A percentile compares a stretch with the other conserved stretches of the same genome.
phyloP scores from a whole-genome alignment of 2,329 filamentous ascomycete genomes.

The Xylariaceae sp. region DNA sequence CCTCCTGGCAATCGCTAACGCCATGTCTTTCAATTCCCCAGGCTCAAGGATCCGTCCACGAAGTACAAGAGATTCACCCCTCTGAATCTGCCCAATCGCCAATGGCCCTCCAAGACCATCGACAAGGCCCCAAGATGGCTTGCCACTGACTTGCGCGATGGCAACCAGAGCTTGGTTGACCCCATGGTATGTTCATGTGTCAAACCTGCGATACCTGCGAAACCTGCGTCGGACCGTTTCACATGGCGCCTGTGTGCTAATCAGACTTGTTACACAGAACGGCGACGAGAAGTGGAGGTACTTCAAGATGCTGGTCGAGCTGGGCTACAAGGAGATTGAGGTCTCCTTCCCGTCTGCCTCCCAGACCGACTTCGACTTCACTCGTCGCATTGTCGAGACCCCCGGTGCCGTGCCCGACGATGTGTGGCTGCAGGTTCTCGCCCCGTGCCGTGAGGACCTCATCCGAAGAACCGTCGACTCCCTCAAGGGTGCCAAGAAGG shows the following conservation, averaged over 20 bases:
- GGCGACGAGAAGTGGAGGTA: constrained; percentile 92
- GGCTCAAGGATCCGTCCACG: constrained; percentile 53
- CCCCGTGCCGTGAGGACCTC: constrained; percentile 85
- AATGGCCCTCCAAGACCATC: constrained; percentile 81
- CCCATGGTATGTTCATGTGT: constrained; percentile 67
- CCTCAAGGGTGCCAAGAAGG: constrained; percentile 83
- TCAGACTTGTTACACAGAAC: constrained; percentile 49
- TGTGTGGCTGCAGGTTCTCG: constrained; percentile 86
- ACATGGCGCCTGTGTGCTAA: background rate
- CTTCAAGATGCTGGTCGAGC: constrained; percentile 87
- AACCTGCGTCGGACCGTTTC: background rate
- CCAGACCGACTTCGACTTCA: constrained; percentile 95
- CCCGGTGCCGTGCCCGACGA: constrained; percentile 80
- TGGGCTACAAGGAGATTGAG: constrained; percentile 98
- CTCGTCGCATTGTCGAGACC: constrained; percentile 76
- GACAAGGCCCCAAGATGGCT: constrained; percentile 87
- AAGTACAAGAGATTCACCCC: constrained; percentile 71
- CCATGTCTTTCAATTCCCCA: background rate
- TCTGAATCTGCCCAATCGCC: constrained; percentile 60
- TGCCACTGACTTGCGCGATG: constrained; percentile 81
- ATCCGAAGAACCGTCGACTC: constrained; percentile 87
- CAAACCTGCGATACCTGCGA: too few relatives aligned
- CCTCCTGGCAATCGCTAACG: background rate
- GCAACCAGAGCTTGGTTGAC: constrained; percentile 87
- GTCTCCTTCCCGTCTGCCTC: constrained; percentile 93